Base-by-base conservation (phyloP, 768 basidiomycete genomes). In the Lentinula sp. region DNA sequence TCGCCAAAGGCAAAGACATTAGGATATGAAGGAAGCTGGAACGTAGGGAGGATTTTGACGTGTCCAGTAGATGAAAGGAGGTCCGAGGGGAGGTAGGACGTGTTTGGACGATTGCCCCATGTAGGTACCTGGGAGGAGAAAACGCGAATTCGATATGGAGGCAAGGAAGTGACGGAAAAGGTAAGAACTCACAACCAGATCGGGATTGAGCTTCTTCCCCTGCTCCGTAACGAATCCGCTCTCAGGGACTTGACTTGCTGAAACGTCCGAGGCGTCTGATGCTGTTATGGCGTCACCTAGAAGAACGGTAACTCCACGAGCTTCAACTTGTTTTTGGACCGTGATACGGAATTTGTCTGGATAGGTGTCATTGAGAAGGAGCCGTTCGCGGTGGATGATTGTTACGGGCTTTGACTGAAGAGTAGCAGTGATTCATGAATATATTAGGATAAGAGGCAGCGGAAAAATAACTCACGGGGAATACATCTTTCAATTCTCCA, bases 1-100 rank as follows among this genome's bases (percentile, higher is more conserved):
- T 91, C 88, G 1, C 88, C 88, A 2, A 72, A 76, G 0, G 88
- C 89, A 60, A 86, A 89, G 13, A 90, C 80, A 61, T 76, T 76
- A 4, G 46, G 46, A 18, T 48, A 32, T n/a, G 23, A 16, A 32
- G 45, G 57, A 2, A 90, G 70, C 65, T 88, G 86, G 42, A 90
- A 75, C 0, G 85, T 87, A 2, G 84, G 76, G 23, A 71, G 67
- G 11, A 89, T 78, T 62, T 80, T 82, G 59, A 88, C 79, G 46
- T 65, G 71, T 61, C 71, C 83, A 67, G 64, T 62, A 32, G 52
- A 67, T 18, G 65, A 75, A 5, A 88, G 78, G 6, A 68, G 59
- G 52, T 58, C 63, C 10, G 65, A 56, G 5, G 61, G 57, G 11
- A 82, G 62, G 65, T 79, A 75, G 4, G 56, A 71, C 0, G 81